Percentiles rank a stretch among this genome's conserved stretches.
Evolutionary conservation across 2,329 filamentous ascomycete genomes (phyloP).

Genomic region (Teratosphaeria nubilosa): DNA sequence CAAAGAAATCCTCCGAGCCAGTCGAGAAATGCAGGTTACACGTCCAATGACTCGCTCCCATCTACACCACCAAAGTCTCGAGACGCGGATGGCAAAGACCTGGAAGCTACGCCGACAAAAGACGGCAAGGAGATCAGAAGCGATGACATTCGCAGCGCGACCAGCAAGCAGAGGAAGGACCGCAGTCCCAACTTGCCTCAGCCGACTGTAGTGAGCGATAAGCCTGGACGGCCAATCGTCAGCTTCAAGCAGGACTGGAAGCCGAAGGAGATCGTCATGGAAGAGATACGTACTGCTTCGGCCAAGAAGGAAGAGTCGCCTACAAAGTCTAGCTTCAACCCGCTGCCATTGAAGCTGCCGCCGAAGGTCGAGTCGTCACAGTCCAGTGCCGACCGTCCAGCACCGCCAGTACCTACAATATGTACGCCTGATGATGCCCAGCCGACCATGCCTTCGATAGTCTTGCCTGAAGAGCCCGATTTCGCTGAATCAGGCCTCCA

Average conservation of each 20-base stretch:
- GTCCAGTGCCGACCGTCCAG: neutral
- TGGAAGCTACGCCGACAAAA: constrained; percentile 41
- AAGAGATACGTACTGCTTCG: constrained; percentile 33
- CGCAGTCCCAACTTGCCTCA: constrained; percentile 79
- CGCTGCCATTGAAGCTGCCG: constrained; percentile 1
- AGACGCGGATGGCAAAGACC: constrained; percentile 29
- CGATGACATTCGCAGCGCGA: constrained; percentile 82
- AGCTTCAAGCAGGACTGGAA: constrained; percentile 86
- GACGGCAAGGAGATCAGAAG: constrained; percentile 74
- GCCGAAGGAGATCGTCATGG: constrained; percentile 63
- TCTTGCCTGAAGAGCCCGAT: constrained; percentile 25
- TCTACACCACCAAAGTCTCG: constrained; percentile 23
- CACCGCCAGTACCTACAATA: constrained; percentile 39
- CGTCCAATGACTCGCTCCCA: constrained; percentile 47
- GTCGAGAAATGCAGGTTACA: constrained; percentile 72
- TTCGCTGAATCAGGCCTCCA: constrained; percentile 23
- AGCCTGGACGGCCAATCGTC: constrained; percentile 84
- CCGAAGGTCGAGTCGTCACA: neutral
- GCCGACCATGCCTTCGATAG: constrained; percentile 15
- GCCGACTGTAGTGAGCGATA: constrained; percentile 84
- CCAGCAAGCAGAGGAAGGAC: constrained; percentile 78
- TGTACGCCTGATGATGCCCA: constrained; percentile 38
- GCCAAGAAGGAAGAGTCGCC: constrained; percentile 1
- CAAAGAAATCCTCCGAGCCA: constrained; percentile 75
- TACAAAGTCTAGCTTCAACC: constrained; percentile 7